Conservation (phyloP, 2,329 filamentous ascomycete species). For the Diplodia intermedia region DNA sequence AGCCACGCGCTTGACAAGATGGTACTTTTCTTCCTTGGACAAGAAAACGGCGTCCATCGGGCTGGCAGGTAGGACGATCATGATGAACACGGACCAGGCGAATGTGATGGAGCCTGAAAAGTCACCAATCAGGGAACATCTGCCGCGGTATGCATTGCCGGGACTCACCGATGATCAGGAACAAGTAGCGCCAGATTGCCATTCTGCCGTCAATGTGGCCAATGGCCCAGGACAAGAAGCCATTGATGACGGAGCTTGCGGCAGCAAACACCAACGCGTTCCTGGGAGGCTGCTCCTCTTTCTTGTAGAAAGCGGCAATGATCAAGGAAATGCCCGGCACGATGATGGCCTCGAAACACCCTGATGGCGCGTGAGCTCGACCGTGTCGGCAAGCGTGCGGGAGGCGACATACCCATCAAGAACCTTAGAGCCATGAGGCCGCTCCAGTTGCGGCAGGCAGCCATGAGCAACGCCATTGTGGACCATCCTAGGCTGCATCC, state of each 20-base stretch:
- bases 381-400: not conserved
- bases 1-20: constrained; percentile 24
- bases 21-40: constrained; percentile 20
- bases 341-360: constrained; percentile 46
- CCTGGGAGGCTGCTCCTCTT: constrained; percentile 45
- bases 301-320: constrained; percentile 50
- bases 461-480: constrained; percentile 37
- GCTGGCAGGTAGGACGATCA: constrained; percentile 5
- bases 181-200: constrained; percentile 35
- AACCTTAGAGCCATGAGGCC: constrained; percentile 41
- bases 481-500: constrained; percentile 28
- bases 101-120: constrained; percentile 24
- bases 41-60: constrained; percentile 27
- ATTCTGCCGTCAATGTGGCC: constrained; percentile 36
- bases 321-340: constrained; percentile 47
- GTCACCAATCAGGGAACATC: not conserved
- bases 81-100: constrained; percentile 20
- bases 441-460: constrained; percentile 32
- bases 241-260: constrained; percentile 42
- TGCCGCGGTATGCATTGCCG: not conserved
- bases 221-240: constrained; percentile 41
- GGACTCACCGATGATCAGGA: constrained; percentile 28
- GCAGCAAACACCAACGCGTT: constrained; percentile 50
- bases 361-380: not conserved
- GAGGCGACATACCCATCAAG: constrained; percentile 33